Evolutionary conservation across 2,329 filamentous ascomycete species (phyloP).

Genomic region (Aspergillus proliferans): DNA sequence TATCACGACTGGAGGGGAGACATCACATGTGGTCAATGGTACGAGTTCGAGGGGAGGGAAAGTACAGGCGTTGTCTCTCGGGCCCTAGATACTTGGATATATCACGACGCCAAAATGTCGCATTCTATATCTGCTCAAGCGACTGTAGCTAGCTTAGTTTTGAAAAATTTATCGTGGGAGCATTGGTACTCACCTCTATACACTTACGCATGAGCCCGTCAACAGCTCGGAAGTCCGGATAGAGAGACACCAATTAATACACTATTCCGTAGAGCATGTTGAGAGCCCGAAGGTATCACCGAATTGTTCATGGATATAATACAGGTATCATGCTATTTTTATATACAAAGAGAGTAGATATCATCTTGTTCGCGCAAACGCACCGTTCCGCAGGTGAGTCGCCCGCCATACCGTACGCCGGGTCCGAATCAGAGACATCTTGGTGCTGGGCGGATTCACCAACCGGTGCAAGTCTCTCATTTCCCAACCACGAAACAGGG

Average conservation of each 20-base stretch:
- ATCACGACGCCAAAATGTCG: too few species aligned
- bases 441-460: constrained; percentile 17
- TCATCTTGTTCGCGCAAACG: neutral
- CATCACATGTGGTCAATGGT: neutral
- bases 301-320: neutral
- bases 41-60: constrained; percentile 4
- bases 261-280: too few species aligned
- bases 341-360: neutral
- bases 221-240: too few species aligned
- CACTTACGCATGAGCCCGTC: too few species aligned
- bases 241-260: too few species aligned
- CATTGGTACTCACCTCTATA: too few species aligned
- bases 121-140: too few species aligned
- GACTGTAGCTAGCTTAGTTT: too few species aligned
- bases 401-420: neutral
- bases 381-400: neutral
- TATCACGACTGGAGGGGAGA: constrained; percentile 9
- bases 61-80: constrained; percentile 1
- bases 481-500: constrained; percentile 23
- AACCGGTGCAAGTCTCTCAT: constrained; percentile 12
- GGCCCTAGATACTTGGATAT: neutral
- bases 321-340: neutral
- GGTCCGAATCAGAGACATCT: constrained; percentile 7
- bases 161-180: too few species aligned
- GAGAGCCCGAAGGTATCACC: too few species aligned